Percentiles rank a stretch among this genome's conserved stretches.
Evolutionary conservation across 1,284 basidiomycete species (phyloP).

Genomic region (Sphaerobolus stellatus): DNA sequence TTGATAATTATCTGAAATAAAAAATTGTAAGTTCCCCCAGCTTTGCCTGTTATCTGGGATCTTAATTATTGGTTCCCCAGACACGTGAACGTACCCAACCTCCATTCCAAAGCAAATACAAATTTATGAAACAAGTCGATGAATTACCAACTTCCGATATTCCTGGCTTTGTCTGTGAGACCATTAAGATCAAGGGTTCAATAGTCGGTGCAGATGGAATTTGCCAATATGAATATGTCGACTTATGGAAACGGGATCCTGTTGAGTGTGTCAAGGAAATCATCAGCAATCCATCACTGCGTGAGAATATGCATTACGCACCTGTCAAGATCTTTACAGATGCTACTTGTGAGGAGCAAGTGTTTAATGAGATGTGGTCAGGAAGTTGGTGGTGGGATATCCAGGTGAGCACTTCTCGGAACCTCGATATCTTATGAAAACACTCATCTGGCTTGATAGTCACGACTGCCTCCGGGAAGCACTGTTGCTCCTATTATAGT

Average conservation of each 20-base stretch:
- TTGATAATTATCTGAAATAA: conserved; percentile 25
- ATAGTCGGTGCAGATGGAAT: conserved; percentile 15
- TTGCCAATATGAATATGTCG: conserved; percentile 18
- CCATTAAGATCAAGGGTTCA: conserved; percentile 24
- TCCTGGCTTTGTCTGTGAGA: conserved; percentile 17
- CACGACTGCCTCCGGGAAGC: neutral
- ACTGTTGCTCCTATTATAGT: conserved; percentile 8
- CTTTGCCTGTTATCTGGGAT: too few relatives aligned
- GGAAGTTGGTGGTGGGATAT: conserved; percentile 28
- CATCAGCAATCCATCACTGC: conserved; percentile 31
- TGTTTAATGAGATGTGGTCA: conserved; percentile 24
- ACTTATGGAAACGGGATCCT: conserved; percentile 32
- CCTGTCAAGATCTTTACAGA: conserved; percentile 24
- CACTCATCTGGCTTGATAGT: too few relatives aligned
- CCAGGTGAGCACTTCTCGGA: conserved; percentile 25
- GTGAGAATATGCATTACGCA: conserved; percentile 23
- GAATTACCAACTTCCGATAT: conserved; percentile 18
- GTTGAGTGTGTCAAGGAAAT: conserved; percentile 33
- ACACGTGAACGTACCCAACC: conserved; percentile 12
- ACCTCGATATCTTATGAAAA: too few relatives aligned
- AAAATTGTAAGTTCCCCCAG: too few relatives aligned
- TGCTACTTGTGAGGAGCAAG: neutral
- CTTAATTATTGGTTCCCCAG: too few relatives aligned
- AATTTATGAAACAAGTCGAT: conserved; percentile 21
- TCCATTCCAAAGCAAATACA: conserved; percentile 18